Evolutionary conservation across 306 rosid species (phyloP).

Genomic region (Lagenaria siceraria): DNA sequence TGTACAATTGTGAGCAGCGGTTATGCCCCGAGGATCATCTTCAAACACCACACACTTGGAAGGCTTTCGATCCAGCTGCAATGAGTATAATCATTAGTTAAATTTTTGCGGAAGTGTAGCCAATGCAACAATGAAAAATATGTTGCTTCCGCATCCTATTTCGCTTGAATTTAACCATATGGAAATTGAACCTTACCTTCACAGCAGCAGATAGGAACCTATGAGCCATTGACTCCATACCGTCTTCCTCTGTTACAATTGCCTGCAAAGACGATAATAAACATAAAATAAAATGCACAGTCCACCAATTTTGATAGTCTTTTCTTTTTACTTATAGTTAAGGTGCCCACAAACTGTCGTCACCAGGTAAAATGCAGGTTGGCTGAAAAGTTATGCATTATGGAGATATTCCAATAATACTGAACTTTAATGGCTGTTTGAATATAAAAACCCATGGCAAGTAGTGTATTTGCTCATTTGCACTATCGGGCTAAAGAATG

Average conservation of each 20-base stretch:
- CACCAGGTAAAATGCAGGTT: background rate
- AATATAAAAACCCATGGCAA: background rate
- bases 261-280: slow-evolving; percentile 44
- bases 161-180: background rate
- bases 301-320: background rate
- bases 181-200: slow-evolving; percentile 37
- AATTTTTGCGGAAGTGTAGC: background rate
- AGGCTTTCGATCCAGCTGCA: slow-evolving; percentile 91
- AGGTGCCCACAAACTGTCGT: background rate
- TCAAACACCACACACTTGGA: slow-evolving; percentile 93
- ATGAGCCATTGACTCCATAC: slow-evolving; percentile 98
- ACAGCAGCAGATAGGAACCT: slow-evolving; percentile 95
- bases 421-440: too few relatives aligned
- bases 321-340: background rate
- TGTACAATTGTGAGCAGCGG: slow-evolving; percentile 96
- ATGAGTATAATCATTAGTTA: slow-evolving; percentile 3
- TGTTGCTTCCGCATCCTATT: background rate
- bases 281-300: background rate
- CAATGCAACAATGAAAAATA: background rate
- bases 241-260: slow-evolving; percentile 87
- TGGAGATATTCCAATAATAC: too few relatives aligned
- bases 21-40: slow-evolving; percentile 93
- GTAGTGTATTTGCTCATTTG: background rate
- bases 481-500: background rate
- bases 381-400: too few relatives aligned